Conservation (phyloP, 345 rosid genomes). For the Nephelium lappaceum region DNA sequence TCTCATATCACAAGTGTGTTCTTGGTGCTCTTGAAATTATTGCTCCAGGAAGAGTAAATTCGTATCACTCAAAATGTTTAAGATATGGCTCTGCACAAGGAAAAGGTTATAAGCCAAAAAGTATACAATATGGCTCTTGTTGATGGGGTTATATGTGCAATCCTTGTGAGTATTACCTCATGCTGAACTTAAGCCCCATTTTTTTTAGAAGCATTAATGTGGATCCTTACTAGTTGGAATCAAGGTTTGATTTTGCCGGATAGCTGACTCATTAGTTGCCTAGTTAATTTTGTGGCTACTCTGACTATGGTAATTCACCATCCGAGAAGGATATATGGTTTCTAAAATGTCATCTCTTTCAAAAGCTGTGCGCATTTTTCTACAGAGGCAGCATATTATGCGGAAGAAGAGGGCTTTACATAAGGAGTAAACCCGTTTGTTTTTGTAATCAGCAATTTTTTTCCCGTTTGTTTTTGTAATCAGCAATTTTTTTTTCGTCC, state of each 20-base stretch:
- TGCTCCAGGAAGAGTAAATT: slow-evolving; percentile 57
- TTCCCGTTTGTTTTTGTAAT: background rate
- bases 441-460: background rate
- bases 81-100: slow-evolving; percentile 7
- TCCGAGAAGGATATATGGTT: slow-evolving; percentile 13
- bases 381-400: background rate
- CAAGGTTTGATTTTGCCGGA: background rate
- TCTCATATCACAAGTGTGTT: slow-evolving; percentile 86
- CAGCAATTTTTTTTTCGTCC: background rate
- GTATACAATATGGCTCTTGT: background rate
- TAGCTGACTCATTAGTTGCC: background rate
- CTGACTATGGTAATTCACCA: slow-evolving; percentile 13
- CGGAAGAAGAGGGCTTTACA: slow-evolving; percentile 16
- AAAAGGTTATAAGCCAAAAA: background rate
- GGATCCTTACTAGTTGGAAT: background rate
- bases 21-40: slow-evolving; percentile 68
- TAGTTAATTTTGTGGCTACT: background rate
- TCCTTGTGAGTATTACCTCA: background rate
- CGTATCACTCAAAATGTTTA: slow-evolving; percentile 47
- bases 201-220: slow-evolving; percentile 2
- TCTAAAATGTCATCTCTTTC: slow-evolving; percentile 9
- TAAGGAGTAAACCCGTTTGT: background rate
- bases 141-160: background rate
- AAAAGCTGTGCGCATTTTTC: slow-evolving; percentile 28
- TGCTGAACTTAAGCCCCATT: background rate